phyloP scores from a whole-genome alignment of 2,329 filamentous ascomycete species.

The Scytalidium sp. region DNA sequence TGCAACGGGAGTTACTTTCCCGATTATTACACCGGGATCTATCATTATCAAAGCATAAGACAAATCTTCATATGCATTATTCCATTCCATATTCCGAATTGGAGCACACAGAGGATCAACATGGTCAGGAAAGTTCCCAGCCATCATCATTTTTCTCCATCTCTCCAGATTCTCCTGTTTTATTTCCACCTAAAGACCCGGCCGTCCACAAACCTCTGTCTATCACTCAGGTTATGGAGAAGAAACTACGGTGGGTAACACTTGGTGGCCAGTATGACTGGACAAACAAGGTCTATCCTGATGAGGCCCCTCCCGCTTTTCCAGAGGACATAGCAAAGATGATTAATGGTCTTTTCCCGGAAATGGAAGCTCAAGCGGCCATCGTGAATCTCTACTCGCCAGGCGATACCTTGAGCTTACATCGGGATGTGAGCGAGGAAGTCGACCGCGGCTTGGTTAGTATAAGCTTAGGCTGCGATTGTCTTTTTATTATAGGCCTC shows the following conservation, averaged over 20 bases:
- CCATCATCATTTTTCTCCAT: slow-evolving; percentile 53
- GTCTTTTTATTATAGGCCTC: slow-evolving; percentile 79
- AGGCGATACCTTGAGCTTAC: slow-evolving; percentile 86
- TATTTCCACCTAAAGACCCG: slow-evolving; percentile 66
- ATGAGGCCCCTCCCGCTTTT: slow-evolving; percentile 65
- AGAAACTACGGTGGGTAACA: slow-evolving; percentile 89
- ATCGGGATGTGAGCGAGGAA: slow-evolving; percentile 89
- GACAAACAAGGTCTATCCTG: slow-evolving; percentile 81
- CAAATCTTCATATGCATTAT: slow-evolving; percentile 88
- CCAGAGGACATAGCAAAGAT: slow-evolving; percentile 69
- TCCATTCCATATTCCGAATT: slow-evolving; percentile 58
- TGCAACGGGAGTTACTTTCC: slow-evolving; percentile 69
- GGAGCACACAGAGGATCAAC: slow-evolving; percentile 17
- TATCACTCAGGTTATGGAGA: slow-evolving; percentile 67
- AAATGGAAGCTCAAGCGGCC: slow-evolving; percentile 78
- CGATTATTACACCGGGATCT: slow-evolving; percentile 77
- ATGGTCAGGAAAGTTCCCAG: slow-evolving; percentile 8
- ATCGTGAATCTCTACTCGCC: slow-evolving; percentile 93
- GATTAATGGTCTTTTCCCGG: slow-evolving; percentile 68
- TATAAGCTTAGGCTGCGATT: slow-evolving; percentile 86
- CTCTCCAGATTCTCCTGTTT: slow-evolving; percentile 46
- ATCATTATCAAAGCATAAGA: slow-evolving; percentile 70
- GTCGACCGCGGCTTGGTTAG: slow-evolving; percentile 77
- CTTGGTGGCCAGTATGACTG: slow-evolving; percentile 96
- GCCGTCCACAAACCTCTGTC: slow-evolving; percentile 71